Evolutionary conservation across 257 asterid genomes (phyloP).

Genomic region (Handroanthus guayacan): DNA sequence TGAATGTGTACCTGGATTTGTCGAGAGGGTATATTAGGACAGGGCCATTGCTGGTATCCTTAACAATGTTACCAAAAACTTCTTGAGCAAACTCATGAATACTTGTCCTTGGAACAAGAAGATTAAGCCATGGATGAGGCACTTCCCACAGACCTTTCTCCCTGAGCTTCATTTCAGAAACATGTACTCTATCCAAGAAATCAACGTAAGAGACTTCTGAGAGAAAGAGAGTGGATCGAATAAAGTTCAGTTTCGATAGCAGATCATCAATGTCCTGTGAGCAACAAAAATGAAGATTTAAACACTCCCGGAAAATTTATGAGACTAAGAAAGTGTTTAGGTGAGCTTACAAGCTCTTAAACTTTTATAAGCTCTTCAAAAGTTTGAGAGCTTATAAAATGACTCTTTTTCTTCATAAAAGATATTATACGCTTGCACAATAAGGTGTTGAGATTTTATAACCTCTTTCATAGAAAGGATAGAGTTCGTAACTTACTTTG

Average conservation of each 20-base stretch:
- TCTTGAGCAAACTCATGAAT: constrained; percentile 64
- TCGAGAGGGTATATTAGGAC: constrained; percentile 79
- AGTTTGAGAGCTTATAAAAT: too few relatives aligned
- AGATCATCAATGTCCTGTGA: constrained; percentile 64
- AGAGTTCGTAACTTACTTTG: too few relatives aligned
- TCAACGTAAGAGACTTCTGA: constrained; percentile 72
- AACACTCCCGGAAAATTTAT: neutral
- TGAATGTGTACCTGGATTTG: constrained; percentile 64
- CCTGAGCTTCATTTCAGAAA: constrained; percentile 62
- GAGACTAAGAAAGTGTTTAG: neutral
- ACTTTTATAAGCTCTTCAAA: too few relatives aligned
- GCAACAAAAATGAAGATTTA: neutral
- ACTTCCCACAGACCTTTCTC: constrained; percentile 82
- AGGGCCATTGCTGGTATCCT: constrained; percentile 83
- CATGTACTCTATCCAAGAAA: constrained; percentile 75
- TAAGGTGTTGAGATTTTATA: too few relatives aligned
- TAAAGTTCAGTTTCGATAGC: constrained; percentile 56
- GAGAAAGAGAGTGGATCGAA: constrained; percentile 62
- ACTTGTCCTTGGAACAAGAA: constrained; percentile 71
- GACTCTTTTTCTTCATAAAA: too few relatives aligned
- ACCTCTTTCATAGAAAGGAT: too few relatives aligned
- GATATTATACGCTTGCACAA: too few relatives aligned
- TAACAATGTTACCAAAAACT: constrained; percentile 70
- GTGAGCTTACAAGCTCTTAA: too few relatives aligned
- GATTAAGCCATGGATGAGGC: constrained; percentile 91